Conservation (phyloP, 2,329 filamentous ascomycete species). For the Fusarium sp. region DNA sequence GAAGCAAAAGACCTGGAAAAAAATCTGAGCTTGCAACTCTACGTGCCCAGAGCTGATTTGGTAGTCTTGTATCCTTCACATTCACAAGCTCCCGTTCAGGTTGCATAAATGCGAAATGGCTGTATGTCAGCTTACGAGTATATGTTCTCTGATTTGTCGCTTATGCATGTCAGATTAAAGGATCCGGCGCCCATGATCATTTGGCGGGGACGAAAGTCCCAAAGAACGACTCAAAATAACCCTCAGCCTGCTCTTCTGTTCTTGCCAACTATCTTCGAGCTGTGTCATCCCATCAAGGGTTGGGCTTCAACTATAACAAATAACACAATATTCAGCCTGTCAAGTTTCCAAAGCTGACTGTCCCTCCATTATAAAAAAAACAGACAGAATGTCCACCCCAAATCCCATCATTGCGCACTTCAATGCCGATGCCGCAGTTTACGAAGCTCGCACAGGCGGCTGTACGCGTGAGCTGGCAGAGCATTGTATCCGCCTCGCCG, state of each 20-base stretch:
- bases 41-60: too few species aligned
- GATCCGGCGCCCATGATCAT: not conserved
- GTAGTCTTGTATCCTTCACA: too few species aligned
- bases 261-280: not conserved
- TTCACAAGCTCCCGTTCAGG: too few species aligned
- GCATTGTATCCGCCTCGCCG: not conserved
- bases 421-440: not conserved
- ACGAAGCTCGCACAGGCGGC: not conserved
- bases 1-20: too few species aligned
- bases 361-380: not conserved
- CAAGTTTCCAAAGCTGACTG: not conserved
- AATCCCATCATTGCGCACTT: not conserved
- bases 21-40: too few species aligned
- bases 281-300: not conserved
- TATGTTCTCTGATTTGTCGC: not conserved
- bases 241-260: not conserved
- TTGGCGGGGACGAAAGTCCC: not conserved
- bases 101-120: not conserved
- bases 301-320: not conserved
- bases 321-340: not conserved
- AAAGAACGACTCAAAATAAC: not conserved
- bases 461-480: not conserved
- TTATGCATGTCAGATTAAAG: not conserved
- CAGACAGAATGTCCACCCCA: not conserved
- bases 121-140: not conserved